Base-by-base conservation (phyloP, 345 rosid genomes). In the Boechera stricta region DNA sequence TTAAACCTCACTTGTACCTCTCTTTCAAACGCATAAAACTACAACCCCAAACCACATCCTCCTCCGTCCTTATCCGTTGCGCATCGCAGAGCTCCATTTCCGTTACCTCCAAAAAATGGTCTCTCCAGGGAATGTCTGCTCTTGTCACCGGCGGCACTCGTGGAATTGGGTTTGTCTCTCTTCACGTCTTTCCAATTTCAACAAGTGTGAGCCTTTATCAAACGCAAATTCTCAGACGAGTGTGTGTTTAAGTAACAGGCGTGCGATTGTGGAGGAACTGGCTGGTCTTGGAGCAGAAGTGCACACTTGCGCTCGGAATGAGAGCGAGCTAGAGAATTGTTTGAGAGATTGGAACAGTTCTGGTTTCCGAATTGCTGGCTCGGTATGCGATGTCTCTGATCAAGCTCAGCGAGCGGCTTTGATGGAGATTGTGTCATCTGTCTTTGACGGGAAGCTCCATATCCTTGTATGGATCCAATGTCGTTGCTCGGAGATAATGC, bases 231-330 rank as follows among this genome's bases (percentile, higher is more conserved):
- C 49, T 52, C 64, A 76, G n/a, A 42, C 64, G 10, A 77, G 49
- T 73, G 67, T 84, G 35, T 52, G 15, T 58, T 47, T 35, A 31
- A 48, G 0, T 52, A 21, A 38, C 66, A 92, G 96, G 80, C 85
- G 86, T 52, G 96, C 96, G 21, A 64, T 89, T 55, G 98, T 90
- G 81, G 89, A 86, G 80, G 97, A 92, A 66, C 69, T 92, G 55
- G 84, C 69, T 21, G 86, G 84, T 41, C 83, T 88, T 67, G 97
- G 93, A 62, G 96, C 97, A 51, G 71, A 72, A 70, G 89, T 92
- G 55, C 89, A 90, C 74, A 89, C 92, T 3, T 92, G 96, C 69
- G 84, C 87, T 54, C 83, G 96, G 58, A 85, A 84, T 52, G 85
- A 71, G 73, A 72, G 33, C 10, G 91, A 90, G 84, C 85, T 90